These are phyloP conservation scores for Aspergillus hiratsukae DNA, from an alignment of 2,329 filamentous ascomycete genomes.

Conservation along the genomic window DNA sequence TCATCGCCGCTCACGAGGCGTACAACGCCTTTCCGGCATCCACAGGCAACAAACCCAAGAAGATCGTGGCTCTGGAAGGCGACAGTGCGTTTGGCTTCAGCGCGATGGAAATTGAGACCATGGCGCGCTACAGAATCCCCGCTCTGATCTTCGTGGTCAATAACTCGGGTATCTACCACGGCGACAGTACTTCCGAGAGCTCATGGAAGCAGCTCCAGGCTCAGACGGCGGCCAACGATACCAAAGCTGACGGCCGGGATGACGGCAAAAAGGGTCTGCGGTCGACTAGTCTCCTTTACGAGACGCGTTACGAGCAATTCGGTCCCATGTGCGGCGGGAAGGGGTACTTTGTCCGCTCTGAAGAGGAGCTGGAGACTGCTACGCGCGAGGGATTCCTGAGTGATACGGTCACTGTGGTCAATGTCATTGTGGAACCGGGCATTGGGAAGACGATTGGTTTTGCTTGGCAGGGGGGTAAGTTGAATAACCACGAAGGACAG, in stretches of 20 bases:
- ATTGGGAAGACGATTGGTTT: conserved; percentile 39
- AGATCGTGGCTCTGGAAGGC: conserved; percentile 54
- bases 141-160: conserved; percentile 54
- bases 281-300: conserved; percentile 49
- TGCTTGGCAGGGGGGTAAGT: conserved; percentile 35
- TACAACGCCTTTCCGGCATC: conserved; percentile 46
- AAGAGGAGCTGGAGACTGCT: conserved; percentile 50
- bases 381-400: conserved; percentile 48
- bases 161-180: conserved; percentile 51
- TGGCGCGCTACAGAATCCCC: conserved; percentile 52
- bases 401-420: conserved; percentile 48
- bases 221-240: conserved; percentile 33
- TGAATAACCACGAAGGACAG: conserved; percentile 19
- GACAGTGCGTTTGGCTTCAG: conserved; percentile 56
- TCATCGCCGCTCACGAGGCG: conserved; percentile 53
- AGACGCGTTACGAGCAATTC: conserved; percentile 53
- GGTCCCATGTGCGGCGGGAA: conserved; percentile 53
- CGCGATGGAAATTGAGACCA: conserved; percentile 53
- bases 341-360: conserved; percentile 49
- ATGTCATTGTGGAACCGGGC: conserved; percentile 53
- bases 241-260: conserved; percentile 9
- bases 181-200: conserved; percentile 37
- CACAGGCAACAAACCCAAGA: conserved; percentile 39
- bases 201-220: conserved; percentile 44
- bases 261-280: conserved; percentile 37